Base-by-base conservation (phyloP, 2,329 filamentous ascomycete genomes). In the Phyllosticta citriasiana region DNA sequence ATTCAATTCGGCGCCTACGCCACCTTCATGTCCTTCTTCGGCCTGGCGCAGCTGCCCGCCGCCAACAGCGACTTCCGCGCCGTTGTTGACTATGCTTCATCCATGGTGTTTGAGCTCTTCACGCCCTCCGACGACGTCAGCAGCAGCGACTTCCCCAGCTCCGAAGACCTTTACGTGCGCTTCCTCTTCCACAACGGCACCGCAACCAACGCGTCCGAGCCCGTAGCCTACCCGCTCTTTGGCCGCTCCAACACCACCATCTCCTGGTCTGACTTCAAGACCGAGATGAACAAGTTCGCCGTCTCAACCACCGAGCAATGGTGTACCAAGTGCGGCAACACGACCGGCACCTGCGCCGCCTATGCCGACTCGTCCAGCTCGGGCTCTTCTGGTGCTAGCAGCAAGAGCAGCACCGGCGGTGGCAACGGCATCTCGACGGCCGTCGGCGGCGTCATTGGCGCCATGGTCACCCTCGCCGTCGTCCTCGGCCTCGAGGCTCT, bases 401-500 rank as follows among this genome's bases (percentile, higher is more conserved):
- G 30, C 55, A 63, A 66, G 19, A 65, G 64, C 33, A 60, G 54
- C 22, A 66, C 64, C 24, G 63, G 64, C 47, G 64, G 67, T 22
- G 71, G 74, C 2, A 57, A 60, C 57, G 80, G 82, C 8, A 78
- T 95, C 27, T 88, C 86, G 57, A 83, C 80, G 47, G 80, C 84
- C 5, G 84, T 92, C n/a, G 90, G 89, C 0, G 90, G 91, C 57
- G 89, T 93, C 4, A 91, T 95, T 68, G 86, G 86, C 40, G 86
- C 86, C 0, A 82, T 88, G 79, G 84, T 88, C 19, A 87, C 85
- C 0, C 71, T 88, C 50, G 85, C 78, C 25, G 83, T 87, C 10
- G 76, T 88, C n/a, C 66, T 87, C 53, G 57, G 61, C 24, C 53
- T 59, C 22, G 57, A 59, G 57, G 61, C 57, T 16, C 40, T 59